Evolutionary conservation across 1,284 basidiomycete species (phyloP), one percentile per base, ranked within the genome.

Genomic region (Volvariella volvacea): DNA sequence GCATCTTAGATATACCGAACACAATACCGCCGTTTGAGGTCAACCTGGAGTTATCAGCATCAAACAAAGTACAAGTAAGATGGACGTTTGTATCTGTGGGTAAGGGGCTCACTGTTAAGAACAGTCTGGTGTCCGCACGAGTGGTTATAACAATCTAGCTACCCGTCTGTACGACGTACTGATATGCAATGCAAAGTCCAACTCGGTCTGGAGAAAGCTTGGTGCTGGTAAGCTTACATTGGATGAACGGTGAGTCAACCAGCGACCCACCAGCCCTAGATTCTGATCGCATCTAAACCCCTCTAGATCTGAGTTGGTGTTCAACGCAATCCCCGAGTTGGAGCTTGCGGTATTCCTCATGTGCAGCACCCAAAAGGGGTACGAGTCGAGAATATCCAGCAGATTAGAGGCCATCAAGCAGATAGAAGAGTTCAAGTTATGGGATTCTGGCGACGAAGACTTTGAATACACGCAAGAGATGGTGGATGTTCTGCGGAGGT

Each of bases 41-140:
- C 15, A 65, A 74, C 28, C 63, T 83, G 9, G 78, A 82, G 31
- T 68, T 63, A n/a, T 63, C 68, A 2, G 76, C 69, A 52, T 86
- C 83, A 4, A 66, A 66, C 42, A 87, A 86, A 60, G 67, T 83
- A 12, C 68, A 74, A 0, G 81, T 85, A 50, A 41, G 70, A 60
- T 3, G 41, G n/a, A 39, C n/a, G 32, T 34, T 38, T 20, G 28
- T 36, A 8, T 42, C 25, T 36, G 19, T 33, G 3, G 3, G 15
- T 14, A n/a, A 16, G 38, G 22, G 19, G 30, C 39, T 8, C 4
- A n/a, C 2, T 31, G 31, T 22, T 8, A 9, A 42, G 14, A 37
- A 45, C 39, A n/a, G 39, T 3, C 59, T 64, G n/a, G 44, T 52
- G 39, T 43, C 52, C 15, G 55, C 52, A 14, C 62, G 63, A 42